Percentiles rank a stretch among this genome's conserved stretches.
Conservation (phyloP, 164 flowering plant species). For the Stephania cephalantha region DNA sequence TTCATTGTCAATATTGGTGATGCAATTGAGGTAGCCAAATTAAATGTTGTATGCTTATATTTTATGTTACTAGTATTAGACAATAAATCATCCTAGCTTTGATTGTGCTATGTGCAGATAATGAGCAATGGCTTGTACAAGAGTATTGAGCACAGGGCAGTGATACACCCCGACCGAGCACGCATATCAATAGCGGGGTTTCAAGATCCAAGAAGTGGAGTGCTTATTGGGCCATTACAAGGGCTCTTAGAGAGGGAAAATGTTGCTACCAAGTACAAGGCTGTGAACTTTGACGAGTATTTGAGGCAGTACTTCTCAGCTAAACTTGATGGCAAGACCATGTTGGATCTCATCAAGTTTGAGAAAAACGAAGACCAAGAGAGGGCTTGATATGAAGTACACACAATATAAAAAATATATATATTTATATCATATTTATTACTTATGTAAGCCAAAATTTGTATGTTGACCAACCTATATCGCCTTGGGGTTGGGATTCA, state of each 20-base stretch:
- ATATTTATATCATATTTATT: no score
- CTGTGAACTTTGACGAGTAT: conserved; percentile 20
- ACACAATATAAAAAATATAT: no score
- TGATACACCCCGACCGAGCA: conserved; percentile 33
- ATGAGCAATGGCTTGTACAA: conserved; percentile 43
- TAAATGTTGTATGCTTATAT: no score
- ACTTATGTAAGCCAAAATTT: no score
- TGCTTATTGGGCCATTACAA: conserved; percentile 28
- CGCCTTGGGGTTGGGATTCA: no score
- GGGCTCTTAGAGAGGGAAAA: conserved; percentile 20
- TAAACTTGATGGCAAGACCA: conserved; percentile 21
- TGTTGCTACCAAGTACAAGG: conserved; percentile 14
- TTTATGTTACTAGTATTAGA: no score
- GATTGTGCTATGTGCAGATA: conserved; percentile 25
- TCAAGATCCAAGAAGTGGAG: conserved; percentile 20
- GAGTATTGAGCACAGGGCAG: conserved; percentile 50
- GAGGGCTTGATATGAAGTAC: not conserved
- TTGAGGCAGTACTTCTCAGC: conserved; percentile 2
- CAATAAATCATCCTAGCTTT: not conserved
- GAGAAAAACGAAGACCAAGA: not conserved
- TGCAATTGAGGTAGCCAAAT: conserved; percentile 3
- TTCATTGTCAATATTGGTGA: no score
- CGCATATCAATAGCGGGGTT: conserved; percentile 45
- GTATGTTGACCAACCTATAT: no score
- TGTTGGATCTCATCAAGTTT: conserved; percentile 13